phyloP scores from a whole-genome alignment of 1,139 yeast genomes.

The Hansenula anomala region DNA sequence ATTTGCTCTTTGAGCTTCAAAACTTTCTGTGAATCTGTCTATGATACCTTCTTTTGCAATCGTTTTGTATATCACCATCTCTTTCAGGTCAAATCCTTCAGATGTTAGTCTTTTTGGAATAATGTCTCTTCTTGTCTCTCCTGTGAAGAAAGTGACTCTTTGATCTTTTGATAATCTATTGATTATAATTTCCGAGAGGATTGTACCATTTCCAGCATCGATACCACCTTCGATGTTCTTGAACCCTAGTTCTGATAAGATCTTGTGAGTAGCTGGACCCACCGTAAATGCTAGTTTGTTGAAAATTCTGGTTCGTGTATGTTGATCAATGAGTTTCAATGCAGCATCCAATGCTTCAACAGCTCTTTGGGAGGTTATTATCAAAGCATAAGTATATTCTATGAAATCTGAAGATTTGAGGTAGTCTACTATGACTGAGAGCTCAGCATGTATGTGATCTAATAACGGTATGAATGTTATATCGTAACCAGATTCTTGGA shows the following conservation, averaged over 20 bases:
- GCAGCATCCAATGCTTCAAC: conserved; percentile 68
- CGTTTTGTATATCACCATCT: conserved; percentile 69
- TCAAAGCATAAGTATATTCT: conserved; percentile 41
- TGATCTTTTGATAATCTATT: conserved; percentile 28
- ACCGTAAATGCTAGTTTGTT: conserved; percentile 71
- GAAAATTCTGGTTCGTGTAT: conserved; percentile 26
- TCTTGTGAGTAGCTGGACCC: conserved; percentile 80
- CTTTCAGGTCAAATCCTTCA: conserved; percentile 48
- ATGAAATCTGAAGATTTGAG: conserved; percentile 40
- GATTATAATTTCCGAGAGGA: conserved; percentile 61
- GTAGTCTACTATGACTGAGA: conserved; percentile 36
- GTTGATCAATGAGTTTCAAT: conserved; percentile 24
- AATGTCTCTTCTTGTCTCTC: conserved; percentile 77
- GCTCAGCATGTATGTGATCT: conserved; percentile 53
- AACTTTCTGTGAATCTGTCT: conserved; percentile 27
- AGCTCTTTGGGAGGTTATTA: conserved; percentile 91
- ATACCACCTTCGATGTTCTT: conserved; percentile 63
- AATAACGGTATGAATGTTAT: conserved; percentile 66
- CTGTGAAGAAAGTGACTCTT: conserved; percentile 71
- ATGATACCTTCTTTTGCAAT: conserved; percentile 42
- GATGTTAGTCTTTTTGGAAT: conserved; percentile 57
- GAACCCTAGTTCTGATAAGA: conserved; percentile 63
- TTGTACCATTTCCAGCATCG: conserved; percentile 77
- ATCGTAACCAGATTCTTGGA: conserved; percentile 27
- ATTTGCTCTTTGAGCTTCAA: conserved; percentile 5